Percentiles rank a stretch among this genome's conserved stretches.
phyloP scores from a whole-genome alignment of 2,329 filamentous ascomycete genomes.

The Ophiocordyceps camponoti-floridani region DNA sequence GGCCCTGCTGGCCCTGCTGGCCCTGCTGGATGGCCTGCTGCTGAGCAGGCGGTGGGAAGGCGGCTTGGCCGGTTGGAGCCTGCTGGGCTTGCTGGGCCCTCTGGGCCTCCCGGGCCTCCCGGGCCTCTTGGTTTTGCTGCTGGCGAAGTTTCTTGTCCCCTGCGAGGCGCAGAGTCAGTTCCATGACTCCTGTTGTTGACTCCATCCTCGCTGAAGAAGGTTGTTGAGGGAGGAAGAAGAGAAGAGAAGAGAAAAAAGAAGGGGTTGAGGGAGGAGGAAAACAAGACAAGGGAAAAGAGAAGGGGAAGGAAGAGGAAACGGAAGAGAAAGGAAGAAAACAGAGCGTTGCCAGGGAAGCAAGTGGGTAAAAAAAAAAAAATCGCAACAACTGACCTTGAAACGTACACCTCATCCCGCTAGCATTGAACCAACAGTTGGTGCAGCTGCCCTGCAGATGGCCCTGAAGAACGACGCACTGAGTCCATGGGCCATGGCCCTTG shows the following conservation, averaged over 20 bases:
- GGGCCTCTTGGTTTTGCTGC: constrained; percentile 1
- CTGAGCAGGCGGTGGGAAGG: too few relatives aligned
- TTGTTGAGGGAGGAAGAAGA: background rate
- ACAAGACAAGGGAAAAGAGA: background rate
- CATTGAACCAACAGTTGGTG: constrained; percentile 47
- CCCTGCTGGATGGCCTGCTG: constrained; percentile 1
- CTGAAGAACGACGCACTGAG: constrained; percentile 36
- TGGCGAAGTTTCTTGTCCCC: constrained; percentile 26
- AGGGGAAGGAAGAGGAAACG: background rate
- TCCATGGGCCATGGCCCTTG: constrained; percentile 43
- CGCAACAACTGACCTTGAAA: constrained; percentile 33
- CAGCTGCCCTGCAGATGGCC: constrained; percentile 45
- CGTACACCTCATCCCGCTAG: constrained; percentile 38
- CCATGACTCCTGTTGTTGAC: background rate
- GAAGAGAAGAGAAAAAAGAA: background rate
- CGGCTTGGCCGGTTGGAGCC: too few relatives aligned
- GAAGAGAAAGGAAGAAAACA: background rate
- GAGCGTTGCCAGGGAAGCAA: background rate
- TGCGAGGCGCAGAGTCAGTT: constrained; percentile 7
- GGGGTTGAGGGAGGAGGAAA: too few relatives aligned
- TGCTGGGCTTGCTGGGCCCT: background rate
- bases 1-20: background rate
- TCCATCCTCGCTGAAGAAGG: background rate
- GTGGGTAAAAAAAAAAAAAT: background rate
- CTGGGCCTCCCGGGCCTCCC: background rate